phyloP scores from a whole-genome alignment of 164 flowering plant species.

The Aristolochia californica region DNA sequence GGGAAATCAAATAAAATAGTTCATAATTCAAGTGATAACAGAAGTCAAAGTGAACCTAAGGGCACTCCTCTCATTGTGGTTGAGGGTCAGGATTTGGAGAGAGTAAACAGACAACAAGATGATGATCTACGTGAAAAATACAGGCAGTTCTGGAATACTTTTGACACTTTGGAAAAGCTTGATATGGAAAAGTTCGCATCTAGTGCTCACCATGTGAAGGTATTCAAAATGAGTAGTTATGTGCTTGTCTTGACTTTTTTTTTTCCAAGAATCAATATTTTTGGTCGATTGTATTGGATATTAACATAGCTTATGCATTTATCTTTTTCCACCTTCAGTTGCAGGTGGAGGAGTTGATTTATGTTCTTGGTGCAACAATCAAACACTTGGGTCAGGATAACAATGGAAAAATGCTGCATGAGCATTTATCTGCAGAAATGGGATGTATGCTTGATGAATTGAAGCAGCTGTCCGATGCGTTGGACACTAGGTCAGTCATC shows the following conservation, averaged over 20 bases:
- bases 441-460: slow-evolving; percentile 11
- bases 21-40: neutral
- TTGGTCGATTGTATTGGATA: neutral
- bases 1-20: neutral
- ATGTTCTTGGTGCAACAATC: slow-evolving; percentile 11
- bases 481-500: too few relatives aligned
- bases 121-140: slow-evolving; percentile 2
- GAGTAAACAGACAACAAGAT: neutral
- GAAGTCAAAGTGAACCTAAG: too few relatives aligned
- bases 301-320: neutral
- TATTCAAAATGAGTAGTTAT: slow-evolving; percentile 4
- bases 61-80: neutral
- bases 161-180: slow-evolving; percentile 7
- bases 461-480: slow-evolving; percentile 13
- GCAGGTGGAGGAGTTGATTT: slow-evolving; percentile 13
- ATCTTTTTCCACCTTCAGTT: slow-evolving; percentile 10
- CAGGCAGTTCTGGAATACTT: slow-evolving; percentile 9
- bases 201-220: slow-evolving; percentile 14
- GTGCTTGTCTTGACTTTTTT: neutral
- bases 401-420: slow-evolving; percentile 1
- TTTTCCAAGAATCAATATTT: neutral
- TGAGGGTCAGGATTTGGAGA: neutral
- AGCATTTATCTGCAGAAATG: slow-evolving; percentile 5
- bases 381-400: neutral
- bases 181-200: neutral